phyloP scores from a whole-genome alignment of 257 asterid species.

The Craterostigma plantagineum region DNA sequence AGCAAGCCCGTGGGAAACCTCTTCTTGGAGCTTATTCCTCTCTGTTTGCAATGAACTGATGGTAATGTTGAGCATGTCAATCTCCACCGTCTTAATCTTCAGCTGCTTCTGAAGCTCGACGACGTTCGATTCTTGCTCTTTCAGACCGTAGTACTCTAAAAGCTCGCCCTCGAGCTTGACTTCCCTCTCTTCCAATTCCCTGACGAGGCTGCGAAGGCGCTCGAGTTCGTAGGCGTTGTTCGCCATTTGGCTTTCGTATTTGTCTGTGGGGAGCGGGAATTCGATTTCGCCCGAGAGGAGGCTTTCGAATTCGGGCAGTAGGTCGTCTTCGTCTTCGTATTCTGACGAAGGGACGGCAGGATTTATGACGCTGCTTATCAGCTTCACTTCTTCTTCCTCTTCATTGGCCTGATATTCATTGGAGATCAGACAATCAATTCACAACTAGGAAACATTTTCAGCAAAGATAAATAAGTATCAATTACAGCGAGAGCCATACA shows the following conservation, averaged over 20 bases:
- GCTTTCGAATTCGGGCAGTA: not conserved
- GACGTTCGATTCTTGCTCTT: constrained; percentile 75
- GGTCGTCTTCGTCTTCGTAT: constrained; percentile 19
- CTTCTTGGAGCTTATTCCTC: constrained; percentile 88
- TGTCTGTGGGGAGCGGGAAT: constrained; percentile 49
- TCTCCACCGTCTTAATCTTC: constrained; percentile 70
- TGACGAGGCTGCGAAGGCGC: constrained; percentile 44
- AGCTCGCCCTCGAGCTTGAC: constrained; percentile 95
- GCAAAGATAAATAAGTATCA: constrained; percentile 12
- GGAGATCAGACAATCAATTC: not conserved
- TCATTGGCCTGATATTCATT: constrained; percentile 13
- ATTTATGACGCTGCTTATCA: constrained; percentile 51
- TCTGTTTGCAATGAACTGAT: constrained; percentile 69
- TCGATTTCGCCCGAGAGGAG: constrained; percentile 76
- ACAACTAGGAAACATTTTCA: not conserved
- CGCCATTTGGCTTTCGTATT: constrained; percentile 32
- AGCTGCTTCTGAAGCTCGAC: constrained; percentile 73
- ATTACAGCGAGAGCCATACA: constrained; percentile 37
- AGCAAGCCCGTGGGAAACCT: constrained; percentile 41
- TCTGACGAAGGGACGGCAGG: constrained; percentile 27
- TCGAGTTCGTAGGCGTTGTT: constrained; percentile 58
- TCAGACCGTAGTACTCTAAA: constrained; percentile 73
- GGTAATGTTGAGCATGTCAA: constrained; percentile 76
- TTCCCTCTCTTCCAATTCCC: constrained; percentile 81
- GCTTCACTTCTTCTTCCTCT: constrained; percentile 81